Base-by-base conservation (phyloP, 371 early-diverging fungal genomes). In the Syncephalastrum sp. region DNA sequence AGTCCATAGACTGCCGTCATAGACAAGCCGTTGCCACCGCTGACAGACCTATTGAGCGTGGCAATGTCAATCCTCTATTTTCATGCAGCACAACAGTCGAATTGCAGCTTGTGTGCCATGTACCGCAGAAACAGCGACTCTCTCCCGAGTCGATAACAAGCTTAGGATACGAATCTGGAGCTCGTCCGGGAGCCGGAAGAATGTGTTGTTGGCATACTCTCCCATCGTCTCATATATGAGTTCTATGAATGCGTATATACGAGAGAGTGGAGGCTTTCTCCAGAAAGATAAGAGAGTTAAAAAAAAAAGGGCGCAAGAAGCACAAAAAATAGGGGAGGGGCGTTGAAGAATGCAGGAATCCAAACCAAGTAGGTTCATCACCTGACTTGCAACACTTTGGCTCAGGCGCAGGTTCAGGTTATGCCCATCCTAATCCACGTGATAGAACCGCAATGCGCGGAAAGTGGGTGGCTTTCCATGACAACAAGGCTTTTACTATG, bases 1-100 rank as follows among this genome's bases (percentile, higher is more conserved):
- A 27, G 70, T 63, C 84, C 84, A 84, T 16, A 84, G 57, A 4
- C 79, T 72, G 1, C 84, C 82, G 54, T 81, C 82, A 56, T 75
- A 74, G 1, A 74, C 77, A 14, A 84, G 47, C 15, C 60, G 49
- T 19, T 68, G 64, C 84, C 84, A 84, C 46, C 63, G 65, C 23
- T 54, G 72, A 55, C 74, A 74, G 4, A 77, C 70, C 77, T 77
- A 29, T 13, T 43, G 23, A 14, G 1, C 27, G 21, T 50, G 24
- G 15, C 50, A 58, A 42, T 49, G 17, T 19, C 33, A 12, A 21
- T 46, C 19, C n/a, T 16, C 24, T 10, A 12, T 53, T 46, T 38
- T 42, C n/a, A 17, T 25, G 41, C 16, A 42, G 45, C 14, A 15
- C 33, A 51, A 42, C 15, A 54, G 16, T 2, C 4, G 6, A 44